phyloP scores from a whole-genome alignment of 371 early-diverging fungal genomes.

The Haplosporangium sp. region DNA sequence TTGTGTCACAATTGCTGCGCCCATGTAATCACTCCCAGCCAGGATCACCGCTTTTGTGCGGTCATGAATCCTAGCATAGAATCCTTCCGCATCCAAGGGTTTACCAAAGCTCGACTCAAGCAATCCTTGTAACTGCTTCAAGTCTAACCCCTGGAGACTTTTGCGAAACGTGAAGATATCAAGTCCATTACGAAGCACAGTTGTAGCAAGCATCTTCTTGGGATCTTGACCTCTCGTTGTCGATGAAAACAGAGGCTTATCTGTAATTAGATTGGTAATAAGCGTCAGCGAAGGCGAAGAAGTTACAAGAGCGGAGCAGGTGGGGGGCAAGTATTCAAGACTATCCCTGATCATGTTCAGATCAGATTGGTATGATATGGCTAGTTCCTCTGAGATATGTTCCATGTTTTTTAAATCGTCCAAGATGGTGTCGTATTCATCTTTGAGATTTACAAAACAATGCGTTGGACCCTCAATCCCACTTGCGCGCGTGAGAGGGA shows the following conservation, averaged over 20 bases:
- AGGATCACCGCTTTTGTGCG: constrained; percentile 75
- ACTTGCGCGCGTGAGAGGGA: constrained; percentile 59
- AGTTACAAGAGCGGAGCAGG: constrained; percentile 68
- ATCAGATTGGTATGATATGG: constrained; percentile 61
- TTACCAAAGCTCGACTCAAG: constrained; percentile 86
- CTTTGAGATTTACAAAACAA: constrained; percentile 76
- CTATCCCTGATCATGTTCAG: constrained; percentile 66
- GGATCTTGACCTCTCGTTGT: constrained; percentile 48
- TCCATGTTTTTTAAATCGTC: constrained; percentile 60
- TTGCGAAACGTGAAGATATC: constrained; percentile 65
- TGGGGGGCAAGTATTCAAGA: constrained; percentile 62
- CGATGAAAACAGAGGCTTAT: constrained; percentile 65
- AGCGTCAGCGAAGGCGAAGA: constrained; percentile 59
- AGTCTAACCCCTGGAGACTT: constrained; percentile 65
- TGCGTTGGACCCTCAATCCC: constrained; percentile 59
- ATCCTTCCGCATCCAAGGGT: constrained; percentile 67
- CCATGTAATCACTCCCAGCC: constrained; percentile 88
- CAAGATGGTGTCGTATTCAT: constrained; percentile 62
- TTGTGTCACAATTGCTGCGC: constrained; percentile 78
- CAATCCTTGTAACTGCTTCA: constrained; percentile 65
- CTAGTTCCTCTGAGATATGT: constrained; percentile 56
- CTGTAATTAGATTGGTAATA: constrained; percentile 71
- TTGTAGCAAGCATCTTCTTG: constrained; percentile 60
- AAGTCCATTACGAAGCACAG: constrained; percentile 84
- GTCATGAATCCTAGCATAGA: constrained; percentile 71